Percentiles rank a stretch among this genome's conserved stretches.
Conservation (phyloP, 192 early-diverging fungal genomes). For the Coemansia sp. region DNA sequence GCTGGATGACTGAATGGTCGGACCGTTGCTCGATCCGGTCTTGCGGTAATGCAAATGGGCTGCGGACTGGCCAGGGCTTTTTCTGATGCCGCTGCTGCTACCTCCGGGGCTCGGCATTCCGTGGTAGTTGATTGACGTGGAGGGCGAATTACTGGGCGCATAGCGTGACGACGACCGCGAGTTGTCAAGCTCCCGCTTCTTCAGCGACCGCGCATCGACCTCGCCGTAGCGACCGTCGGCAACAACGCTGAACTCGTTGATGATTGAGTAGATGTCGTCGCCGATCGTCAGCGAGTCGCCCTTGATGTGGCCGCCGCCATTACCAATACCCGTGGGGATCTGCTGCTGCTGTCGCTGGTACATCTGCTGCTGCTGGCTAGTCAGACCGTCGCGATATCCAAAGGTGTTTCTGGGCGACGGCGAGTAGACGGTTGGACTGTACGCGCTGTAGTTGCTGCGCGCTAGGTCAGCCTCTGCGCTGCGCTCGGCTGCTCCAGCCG, state of each 20-base stretch:
- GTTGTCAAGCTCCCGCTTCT: slow-evolving; percentile 3
- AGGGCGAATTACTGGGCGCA: background rate
- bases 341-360: slow-evolving; percentile 3
- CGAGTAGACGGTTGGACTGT: slow-evolving; percentile 13
- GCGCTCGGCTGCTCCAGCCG: slow-evolving; percentile 41
- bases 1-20: background rate
- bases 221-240: slow-evolving; percentile 46
- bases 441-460: slow-evolving; percentile 15
- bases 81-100: background rate
- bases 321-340: background rate
- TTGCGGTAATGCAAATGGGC: background rate
- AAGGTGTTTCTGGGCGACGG: slow-evolving; percentile 22
- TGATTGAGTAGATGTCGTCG: slow-evolving; percentile 49
- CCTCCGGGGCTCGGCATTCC: slow-evolving; percentile 4
- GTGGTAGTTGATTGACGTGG: background rate
- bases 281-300: slow-evolving; percentile 48
- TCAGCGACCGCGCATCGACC: slow-evolving; percentile 34
- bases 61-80: background rate
- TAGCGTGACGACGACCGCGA: slow-evolving; percentile 3
- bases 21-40: background rate
- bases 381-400: slow-evolving; percentile 13
- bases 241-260: slow-evolving; percentile 51
- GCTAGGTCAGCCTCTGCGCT: slow-evolving; percentile 33
- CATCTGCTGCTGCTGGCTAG: background rate
- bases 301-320: slow-evolving; percentile 6